Conservation (phyloP, 768 basidiomycete genomes). For the Tricholoma furcatifolium region DNA sequence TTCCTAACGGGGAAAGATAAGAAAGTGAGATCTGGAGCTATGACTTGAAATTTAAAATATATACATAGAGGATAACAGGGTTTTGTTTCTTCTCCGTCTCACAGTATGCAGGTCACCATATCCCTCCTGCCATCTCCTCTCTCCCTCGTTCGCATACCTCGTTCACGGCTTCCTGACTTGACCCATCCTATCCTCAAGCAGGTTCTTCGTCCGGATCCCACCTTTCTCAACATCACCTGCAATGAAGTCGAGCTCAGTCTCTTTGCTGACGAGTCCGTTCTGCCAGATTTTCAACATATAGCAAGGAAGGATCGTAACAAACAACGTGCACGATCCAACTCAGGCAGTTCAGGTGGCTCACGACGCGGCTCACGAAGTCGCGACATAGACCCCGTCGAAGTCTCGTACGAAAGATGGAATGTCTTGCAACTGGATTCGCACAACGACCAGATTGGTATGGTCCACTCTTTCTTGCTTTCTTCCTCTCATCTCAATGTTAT, state of each 20-base stretch:
- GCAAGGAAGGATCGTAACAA: constrained; percentile 55
- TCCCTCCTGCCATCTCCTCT: constrained; percentile 70
- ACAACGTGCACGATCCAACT: constrained; percentile 40
- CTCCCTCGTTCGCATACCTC: constrained; percentile 73
- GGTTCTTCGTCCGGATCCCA: constrained; percentile 63
- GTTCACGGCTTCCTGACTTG: constrained; percentile 58
- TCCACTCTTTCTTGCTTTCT: constrained; percentile 4
- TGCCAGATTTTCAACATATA: constrained; percentile 60
- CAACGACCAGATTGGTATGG: constrained; percentile 63
- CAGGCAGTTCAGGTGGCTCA: constrained; percentile 26
- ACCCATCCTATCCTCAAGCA: constrained; percentile 65
- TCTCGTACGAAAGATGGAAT: constrained; percentile 74
- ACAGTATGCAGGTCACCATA: constrained; percentile 53
- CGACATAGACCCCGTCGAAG: constrained; percentile 56
- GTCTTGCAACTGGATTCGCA: constrained; percentile 83
- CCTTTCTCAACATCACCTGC: constrained; percentile 73
- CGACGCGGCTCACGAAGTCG: constrained; percentile 18
- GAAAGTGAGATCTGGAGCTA: constrained; percentile 1
- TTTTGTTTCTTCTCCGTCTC: neutral
- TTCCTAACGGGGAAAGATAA: constrained; percentile 15
- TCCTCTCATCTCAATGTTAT: constrained; percentile 4
- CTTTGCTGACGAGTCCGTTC: constrained; percentile 59
- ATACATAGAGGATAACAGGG: no score
- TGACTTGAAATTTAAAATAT: neutral
- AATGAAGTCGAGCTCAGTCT: constrained; percentile 79